Conservation (phyloP, 345 rosid species). For the Pelargonium nanum region DNA sequence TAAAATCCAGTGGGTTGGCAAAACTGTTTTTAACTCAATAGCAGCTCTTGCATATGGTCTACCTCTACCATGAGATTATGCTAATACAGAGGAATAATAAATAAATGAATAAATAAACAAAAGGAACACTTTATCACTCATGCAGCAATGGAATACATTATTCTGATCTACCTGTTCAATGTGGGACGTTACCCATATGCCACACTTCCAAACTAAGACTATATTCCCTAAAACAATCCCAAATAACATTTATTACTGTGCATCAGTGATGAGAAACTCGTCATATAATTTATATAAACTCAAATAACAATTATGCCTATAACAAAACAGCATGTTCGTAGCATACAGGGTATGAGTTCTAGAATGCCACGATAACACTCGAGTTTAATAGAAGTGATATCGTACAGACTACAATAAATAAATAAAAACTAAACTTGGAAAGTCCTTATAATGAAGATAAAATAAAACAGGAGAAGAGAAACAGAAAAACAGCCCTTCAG, state of each 20-base stretch:
- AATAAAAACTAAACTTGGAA: no score
- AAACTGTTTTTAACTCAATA: not conserved
- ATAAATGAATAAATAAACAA: no score
- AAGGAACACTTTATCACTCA: not conserved
- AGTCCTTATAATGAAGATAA: no score
- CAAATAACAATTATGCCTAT: no score
- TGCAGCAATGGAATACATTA: not conserved
- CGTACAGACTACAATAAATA: no score
- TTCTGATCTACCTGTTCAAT: not conserved
- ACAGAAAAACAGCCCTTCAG: constrained; percentile 26
- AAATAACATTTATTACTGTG: not conserved
- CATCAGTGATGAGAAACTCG: not conserved
- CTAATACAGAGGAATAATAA: not conserved
- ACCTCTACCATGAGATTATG: not conserved
- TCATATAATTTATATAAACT: no score
- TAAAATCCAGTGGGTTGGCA: no score
- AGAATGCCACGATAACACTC: not conserved
- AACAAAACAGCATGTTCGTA: no score
- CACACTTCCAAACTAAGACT: no score
- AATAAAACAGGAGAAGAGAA: not conserved
- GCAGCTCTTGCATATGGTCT: not conserved
- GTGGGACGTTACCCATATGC: not conserved
- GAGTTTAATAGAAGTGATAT: no score
- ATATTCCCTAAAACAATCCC: no score
- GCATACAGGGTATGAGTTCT: no score